These are phyloP conservation scores for Neurospora sp. DNA, from an alignment of 2,329 filamentous ascomycete genomes.

Conservation along the genomic window DNA sequence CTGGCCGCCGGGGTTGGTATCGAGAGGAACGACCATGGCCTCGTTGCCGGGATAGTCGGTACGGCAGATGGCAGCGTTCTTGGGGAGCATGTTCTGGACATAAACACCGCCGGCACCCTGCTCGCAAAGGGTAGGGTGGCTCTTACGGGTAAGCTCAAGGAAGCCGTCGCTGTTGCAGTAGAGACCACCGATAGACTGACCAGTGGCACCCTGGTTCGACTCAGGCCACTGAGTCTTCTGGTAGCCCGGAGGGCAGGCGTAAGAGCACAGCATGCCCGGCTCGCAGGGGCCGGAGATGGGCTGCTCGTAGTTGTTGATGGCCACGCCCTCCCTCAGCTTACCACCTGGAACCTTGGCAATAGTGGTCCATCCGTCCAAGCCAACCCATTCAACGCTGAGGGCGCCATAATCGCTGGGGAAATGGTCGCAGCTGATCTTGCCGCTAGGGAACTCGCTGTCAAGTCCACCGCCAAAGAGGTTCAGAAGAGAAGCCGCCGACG, in stretches of 20 bases:
- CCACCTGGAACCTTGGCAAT: constrained; percentile 50
- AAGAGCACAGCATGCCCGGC: constrained; percentile 70
- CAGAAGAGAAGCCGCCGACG: constrained; percentile 5
- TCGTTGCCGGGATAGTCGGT: constrained; percentile 95
- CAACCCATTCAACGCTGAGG: constrained; percentile 56
- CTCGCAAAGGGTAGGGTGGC: constrained; percentile 64
- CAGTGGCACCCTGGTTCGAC: constrained; percentile 59
- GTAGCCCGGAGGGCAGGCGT: constrained; percentile 84
- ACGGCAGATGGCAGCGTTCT: constrained; percentile 69
- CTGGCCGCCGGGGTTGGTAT: constrained; percentile 47
- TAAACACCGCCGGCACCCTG: constrained; percentile 58
- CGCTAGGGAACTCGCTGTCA: constrained; percentile 63
- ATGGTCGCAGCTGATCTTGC: constrained; percentile 54
- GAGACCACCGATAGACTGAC: constrained; percentile 81
- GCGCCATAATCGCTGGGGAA: constrained; percentile 82
- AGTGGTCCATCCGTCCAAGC: constrained; percentile 66
- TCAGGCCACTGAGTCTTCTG: constrained; percentile 85
- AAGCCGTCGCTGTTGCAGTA: constrained; percentile 65
- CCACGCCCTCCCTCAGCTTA: constrained; percentile 36
- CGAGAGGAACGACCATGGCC: constrained; percentile 70
- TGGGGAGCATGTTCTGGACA: constrained; percentile 62
- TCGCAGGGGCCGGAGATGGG: constrained; percentile 52
- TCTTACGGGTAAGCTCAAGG: constrained; percentile 64
- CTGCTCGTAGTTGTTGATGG: constrained; percentile 57
- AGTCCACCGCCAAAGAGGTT: constrained; percentile 38